Evolutionary conservation across 495 filamentous ascomycete genomes (phyloP).

Genomic region (Elasticomyces elasticus): DNA sequence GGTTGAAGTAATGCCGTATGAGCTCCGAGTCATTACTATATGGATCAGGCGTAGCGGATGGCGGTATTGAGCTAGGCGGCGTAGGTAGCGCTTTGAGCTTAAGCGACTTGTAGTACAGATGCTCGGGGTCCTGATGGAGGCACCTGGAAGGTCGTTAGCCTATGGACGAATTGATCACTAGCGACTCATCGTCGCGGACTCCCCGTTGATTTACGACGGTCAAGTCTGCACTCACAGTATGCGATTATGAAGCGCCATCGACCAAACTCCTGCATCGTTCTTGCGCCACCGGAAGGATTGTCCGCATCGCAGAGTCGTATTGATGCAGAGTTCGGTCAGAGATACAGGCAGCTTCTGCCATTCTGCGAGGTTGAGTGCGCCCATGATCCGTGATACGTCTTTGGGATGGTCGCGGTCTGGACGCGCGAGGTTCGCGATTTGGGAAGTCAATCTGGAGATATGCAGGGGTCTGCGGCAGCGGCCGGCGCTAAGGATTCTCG

Average conservation of each 20-base stretch:
- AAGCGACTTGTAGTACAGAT: slow-evolving; percentile 73
- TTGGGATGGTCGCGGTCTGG: too few relatives aligned
- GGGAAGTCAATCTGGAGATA: too few relatives aligned
- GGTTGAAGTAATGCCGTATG: slow-evolving; percentile 28
- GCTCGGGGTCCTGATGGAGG: slow-evolving; percentile 65
- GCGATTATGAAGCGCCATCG: slow-evolving; percentile 75
- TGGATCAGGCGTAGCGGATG: slow-evolving; percentile 16
- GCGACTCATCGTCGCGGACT: too few relatives aligned
- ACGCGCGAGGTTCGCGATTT: too few relatives aligned
- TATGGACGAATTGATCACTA: too few relatives aligned
- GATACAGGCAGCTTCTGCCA: slow-evolving; percentile 77
- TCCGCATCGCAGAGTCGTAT: slow-evolving; percentile 82
- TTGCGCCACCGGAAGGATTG: slow-evolving; percentile 91
- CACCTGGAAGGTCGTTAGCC: too few relatives aligned
- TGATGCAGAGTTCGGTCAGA: slow-evolving; percentile 74
- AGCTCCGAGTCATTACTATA: slow-evolving; percentile 49
- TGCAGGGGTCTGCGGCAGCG: too few relatives aligned
- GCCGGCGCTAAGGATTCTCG: too few relatives aligned
- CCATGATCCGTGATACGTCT: slow-evolving; percentile 17
- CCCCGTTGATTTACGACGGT: too few relatives aligned
- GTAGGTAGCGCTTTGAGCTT: slow-evolving; percentile 26
- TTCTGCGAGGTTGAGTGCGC: slow-evolving; percentile 36
- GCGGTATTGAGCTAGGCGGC: slow-evolving; percentile 30
- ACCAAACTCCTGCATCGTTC: slow-evolving; percentile 71
- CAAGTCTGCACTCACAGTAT: too few relatives aligned